These are phyloP conservation scores for Sphagnum fallax DNA, from an alignment of 228 moss, liverwort and hornwort species.

Conservation along the genomic window DNA sequence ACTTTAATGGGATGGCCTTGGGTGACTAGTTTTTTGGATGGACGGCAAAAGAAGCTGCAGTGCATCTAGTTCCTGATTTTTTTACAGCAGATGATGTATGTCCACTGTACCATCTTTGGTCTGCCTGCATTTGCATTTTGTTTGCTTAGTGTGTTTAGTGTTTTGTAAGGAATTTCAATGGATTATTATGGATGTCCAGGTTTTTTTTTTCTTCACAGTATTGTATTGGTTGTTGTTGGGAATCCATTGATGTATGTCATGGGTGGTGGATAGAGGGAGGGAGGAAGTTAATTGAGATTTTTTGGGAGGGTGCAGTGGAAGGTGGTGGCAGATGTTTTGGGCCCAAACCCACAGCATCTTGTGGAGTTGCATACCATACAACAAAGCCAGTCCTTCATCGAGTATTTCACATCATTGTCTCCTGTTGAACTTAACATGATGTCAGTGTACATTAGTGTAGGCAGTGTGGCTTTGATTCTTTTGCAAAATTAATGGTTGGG, in stretches of 20 bases:
- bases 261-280: not conserved
- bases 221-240: not conserved
- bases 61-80: conserved; percentile 78
- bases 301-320: conserved; percentile 60
- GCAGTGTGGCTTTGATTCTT: not conserved
- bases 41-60: conserved; percentile 75
- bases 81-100: conserved; percentile 75
- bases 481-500: not conserved
- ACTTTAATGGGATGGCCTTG: not conserved
- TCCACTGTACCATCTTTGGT: not conserved
- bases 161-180: not conserved
- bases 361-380: conserved; percentile 66
- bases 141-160: not conserved
- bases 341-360: conserved; percentile 78
- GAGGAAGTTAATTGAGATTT: conserved; percentile 6
- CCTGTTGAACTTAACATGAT: not conserved
- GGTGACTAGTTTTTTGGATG: conserved; percentile 63
- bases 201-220: not conserved
- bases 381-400: conserved; percentile 58
- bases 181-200: not conserved
- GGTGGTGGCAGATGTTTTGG: conserved; percentile 70
- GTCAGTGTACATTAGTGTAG: too few species aligned
- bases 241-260: not conserved
- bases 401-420: conserved; percentile 38
- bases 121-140: too few species aligned